Evolutionary conservation across 257 asterid genomes (phyloP).

Genomic region (Nicotiana attenuata): DNA sequence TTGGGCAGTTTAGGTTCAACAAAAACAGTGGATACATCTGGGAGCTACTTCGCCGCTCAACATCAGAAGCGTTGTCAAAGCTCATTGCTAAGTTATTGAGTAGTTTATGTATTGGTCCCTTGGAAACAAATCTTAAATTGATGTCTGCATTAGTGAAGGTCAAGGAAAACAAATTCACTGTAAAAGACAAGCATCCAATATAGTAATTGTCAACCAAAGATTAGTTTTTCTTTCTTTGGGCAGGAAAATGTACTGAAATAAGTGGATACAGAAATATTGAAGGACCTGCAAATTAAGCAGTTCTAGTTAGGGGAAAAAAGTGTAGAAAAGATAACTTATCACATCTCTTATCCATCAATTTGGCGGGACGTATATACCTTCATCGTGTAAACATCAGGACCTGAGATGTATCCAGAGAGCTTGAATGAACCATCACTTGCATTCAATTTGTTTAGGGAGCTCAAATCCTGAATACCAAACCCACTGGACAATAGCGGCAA

Average conservation of each 20-base stretch:
- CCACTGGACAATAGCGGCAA: slow-evolving; percentile 51
- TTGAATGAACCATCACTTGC: slow-evolving; percentile 46
- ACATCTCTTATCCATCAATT: neutral
- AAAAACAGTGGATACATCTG: slow-evolving; percentile 57
- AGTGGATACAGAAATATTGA: slow-evolving; percentile 89
- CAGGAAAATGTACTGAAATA: slow-evolving; percentile 7
- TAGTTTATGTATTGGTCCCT: slow-evolving; percentile 85
- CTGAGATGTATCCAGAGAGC: slow-evolving; percentile 80
- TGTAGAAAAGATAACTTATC: neutral
- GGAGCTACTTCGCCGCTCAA: slow-evolving; percentile 45
- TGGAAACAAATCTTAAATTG: slow-evolving; percentile 85
- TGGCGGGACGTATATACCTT: slow-evolving; percentile 48
- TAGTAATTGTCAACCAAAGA: neutral
- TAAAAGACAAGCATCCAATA: slow-evolving; percentile 22
- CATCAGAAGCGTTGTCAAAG: slow-evolving; percentile 28
- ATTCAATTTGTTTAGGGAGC: slow-evolving; percentile 39
- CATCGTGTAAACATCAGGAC: slow-evolving; percentile 47
- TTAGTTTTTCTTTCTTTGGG: neutral
- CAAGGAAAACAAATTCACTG: slow-evolving; percentile 42
- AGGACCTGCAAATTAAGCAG: slow-evolving; percentile 61
- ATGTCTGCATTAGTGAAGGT: slow-evolving; percentile 51
- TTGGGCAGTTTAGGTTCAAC: slow-evolving; percentile 75
- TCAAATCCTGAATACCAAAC: slow-evolving; percentile 55
- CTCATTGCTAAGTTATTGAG: slow-evolving; percentile 69
- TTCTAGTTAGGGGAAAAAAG: slow-evolving; percentile 23